phyloP scores from a whole-genome alignment of 2,329 filamentous ascomycete genomes.

The Daldinia eschscholtzii region DNA sequence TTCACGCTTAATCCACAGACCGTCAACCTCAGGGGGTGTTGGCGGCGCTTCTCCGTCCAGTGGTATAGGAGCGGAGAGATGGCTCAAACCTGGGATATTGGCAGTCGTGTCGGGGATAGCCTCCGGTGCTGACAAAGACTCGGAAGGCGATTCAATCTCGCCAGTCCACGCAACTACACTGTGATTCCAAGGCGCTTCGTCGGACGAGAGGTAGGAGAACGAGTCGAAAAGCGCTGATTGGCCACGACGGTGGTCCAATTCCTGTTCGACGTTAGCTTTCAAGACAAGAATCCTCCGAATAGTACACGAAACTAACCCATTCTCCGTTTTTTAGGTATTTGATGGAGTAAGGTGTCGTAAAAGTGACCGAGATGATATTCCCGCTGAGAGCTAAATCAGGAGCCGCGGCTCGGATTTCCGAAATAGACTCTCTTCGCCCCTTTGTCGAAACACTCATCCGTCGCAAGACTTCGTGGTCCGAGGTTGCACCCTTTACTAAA shows the following conservation, averaged over 20 bases:
- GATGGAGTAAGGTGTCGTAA: conserved; percentile 71
- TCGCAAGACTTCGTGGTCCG: conserved; percentile 58
- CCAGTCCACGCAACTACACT: conserved; percentile 95
- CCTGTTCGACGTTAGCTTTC: conserved; percentile 60
- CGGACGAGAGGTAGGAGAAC: conserved; percentile 87
- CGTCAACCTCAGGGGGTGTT: conserved; percentile 73
- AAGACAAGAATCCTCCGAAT: neutral
- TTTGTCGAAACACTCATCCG: conserved; percentile 59
- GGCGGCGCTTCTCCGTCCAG: conserved; percentile 71
- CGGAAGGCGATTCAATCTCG: conserved; percentile 73
- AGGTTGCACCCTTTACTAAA: conserved; percentile 51
- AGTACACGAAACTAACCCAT: conserved; percentile 65
- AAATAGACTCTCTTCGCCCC: conserved; percentile 64
- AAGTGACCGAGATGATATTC: conserved; percentile 76
- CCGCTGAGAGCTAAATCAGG: conserved; percentile 71
- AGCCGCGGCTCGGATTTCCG: conserved; percentile 67
- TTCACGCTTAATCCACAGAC: conserved; percentile 75
- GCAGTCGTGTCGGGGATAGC: conserved; percentile 64
- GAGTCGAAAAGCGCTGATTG: conserved; percentile 94
- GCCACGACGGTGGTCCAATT: conserved; percentile 81
- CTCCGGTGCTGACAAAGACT: conserved; percentile 60
- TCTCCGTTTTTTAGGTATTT: conserved; percentile 70
- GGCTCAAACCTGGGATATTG: conserved; percentile 72
- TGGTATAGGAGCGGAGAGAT: conserved; percentile 83
- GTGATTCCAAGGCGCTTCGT: conserved; percentile 88